phyloP scores from a whole-genome alignment of 192 early-diverging fungal species.

The Mortierella alpina region DNA sequence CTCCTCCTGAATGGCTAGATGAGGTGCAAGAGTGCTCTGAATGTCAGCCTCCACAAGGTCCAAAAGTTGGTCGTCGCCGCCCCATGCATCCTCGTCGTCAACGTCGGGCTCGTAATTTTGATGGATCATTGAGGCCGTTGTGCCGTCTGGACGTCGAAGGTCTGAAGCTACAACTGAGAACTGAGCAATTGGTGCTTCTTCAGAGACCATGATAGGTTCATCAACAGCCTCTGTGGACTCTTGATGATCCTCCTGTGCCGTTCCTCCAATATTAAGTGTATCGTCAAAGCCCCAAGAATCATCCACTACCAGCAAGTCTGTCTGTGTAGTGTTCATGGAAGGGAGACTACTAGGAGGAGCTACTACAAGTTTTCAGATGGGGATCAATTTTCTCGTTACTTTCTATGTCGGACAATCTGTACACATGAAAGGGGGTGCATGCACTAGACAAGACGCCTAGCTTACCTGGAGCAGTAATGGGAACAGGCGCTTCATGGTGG shows the following conservation, averaged over 20 bases:
- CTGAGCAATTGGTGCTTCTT: too few species aligned
- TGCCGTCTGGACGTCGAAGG: too few species aligned
- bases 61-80: conserved; percentile 27
- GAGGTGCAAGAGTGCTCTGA: background rate
- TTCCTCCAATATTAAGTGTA: conserved; percentile 1
- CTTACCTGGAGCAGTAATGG: conserved; percentile 5
- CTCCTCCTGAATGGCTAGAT: background rate
- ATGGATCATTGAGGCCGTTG: background rate
- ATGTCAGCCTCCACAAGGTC: conserved; percentile 9
- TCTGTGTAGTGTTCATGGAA: background rate
- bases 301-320: conserved; percentile 7
- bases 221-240: conserved; percentile 11
- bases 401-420: too few species aligned
- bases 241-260: background rate
- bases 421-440: too few species aligned
- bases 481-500: background rate
- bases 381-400: too few species aligned
- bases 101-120: conserved; percentile 1
- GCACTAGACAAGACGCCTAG: too few species aligned
- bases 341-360: background rate
- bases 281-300: conserved; percentile 33
- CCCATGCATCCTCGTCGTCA: conserved; percentile 33
- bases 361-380: too few species aligned
- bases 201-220: background rate
- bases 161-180: too few species aligned